Conservation (phyloP, 345 rosid genomes). For the Zanthoxylum bungeanum region DNA sequence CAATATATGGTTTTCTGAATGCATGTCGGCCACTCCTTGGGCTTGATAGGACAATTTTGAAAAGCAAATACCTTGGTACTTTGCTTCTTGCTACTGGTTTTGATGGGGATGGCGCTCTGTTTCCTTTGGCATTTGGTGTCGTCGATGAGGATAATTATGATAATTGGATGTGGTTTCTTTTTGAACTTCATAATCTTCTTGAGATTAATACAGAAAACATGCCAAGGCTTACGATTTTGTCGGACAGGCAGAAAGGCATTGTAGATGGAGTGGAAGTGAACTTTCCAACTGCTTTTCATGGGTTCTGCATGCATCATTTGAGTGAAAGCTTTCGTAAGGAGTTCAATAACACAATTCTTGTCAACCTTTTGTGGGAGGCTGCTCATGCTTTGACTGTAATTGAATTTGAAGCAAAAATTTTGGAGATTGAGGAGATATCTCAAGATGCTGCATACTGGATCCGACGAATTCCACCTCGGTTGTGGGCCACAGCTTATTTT, state of each 20-base stretch:
- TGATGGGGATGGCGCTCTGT: conserved; percentile 93
- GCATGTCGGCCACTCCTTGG: conserved; percentile 97
- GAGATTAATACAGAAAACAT: conserved; percentile 94
- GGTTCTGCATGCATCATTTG: conserved; percentile 94
- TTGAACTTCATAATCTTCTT: conserved; percentile 88
- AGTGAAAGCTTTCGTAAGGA: conserved; percentile 94
- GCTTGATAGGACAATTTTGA: conserved; percentile 76
- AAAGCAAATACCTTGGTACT: conserved; percentile 93
- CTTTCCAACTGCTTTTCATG: conserved; percentile 96
- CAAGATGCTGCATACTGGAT: conserved; percentile 97
- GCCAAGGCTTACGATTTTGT: conserved; percentile 94
- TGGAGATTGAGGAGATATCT: conserved; percentile 88
- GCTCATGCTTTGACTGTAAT: conserved; percentile 87
- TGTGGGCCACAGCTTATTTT: conserved; percentile 96
- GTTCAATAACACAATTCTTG: conserved; percentile 88
- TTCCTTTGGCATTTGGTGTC: conserved; percentile 94
- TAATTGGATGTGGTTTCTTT: conserved; percentile 99
- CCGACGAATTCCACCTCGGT: conserved; percentile 79
- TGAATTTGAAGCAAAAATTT: conserved; percentile 84
- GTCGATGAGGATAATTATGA: conserved; percentile 98
- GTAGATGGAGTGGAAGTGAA: conserved; percentile 91
- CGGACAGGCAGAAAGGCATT: conserved; percentile 85
- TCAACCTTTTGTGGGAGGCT: conserved; percentile 91
- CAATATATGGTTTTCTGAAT: conserved; percentile 90
- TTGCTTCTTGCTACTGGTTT: conserved; percentile 93